A percentile compares a stretch with the other conserved stretches of the same genome.
Evolutionary conservation across 495 filamentous ascomycete species (phyloP).

Genomic region (Arthonia radiata): DNA sequence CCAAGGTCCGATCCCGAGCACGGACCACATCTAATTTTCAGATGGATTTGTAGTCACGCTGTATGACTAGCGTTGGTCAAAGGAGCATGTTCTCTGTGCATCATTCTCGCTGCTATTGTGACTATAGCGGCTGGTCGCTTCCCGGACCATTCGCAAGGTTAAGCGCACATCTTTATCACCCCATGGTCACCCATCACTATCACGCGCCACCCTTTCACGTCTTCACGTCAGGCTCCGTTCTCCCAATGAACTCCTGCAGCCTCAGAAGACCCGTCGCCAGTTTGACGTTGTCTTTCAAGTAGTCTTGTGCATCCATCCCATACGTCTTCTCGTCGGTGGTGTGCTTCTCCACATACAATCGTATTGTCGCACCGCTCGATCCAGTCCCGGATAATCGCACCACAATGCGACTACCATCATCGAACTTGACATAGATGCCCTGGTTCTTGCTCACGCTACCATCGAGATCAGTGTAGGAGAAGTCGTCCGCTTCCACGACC

Average conservation of each 20-base stretch:
- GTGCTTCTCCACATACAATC: conserved; percentile 90
- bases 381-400: conserved; percentile 87
- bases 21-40: neutral
- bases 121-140: neutral
- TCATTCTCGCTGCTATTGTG: neutral
- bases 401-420: conserved; percentile 80
- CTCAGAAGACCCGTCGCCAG: conserved; percentile 62
- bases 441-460: conserved; percentile 90
- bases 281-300: conserved; percentile 67
- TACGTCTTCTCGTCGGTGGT: conserved; percentile 51
- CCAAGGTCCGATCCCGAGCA: neutral
- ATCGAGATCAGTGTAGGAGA: conserved; percentile 90
- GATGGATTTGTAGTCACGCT: neutral
- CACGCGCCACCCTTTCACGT: conserved; percentile 23
- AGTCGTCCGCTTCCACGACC: conserved; percentile 75
- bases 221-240: conserved; percentile 83
- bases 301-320: conserved; percentile 64
- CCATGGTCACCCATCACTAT: neutral
- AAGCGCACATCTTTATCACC: neutral
- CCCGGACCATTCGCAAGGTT: neutral
- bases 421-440: conserved; percentile 84
- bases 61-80: neutral
- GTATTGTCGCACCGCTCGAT: conserved; percentile 82
- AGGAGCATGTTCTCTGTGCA: neutral
- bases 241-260: conserved; percentile 73